These are phyloP conservation scores for Hanseniaspora taiwanica DNA, from an alignment of 805 yeast genomes.

Conservation along the genomic window DNA sequence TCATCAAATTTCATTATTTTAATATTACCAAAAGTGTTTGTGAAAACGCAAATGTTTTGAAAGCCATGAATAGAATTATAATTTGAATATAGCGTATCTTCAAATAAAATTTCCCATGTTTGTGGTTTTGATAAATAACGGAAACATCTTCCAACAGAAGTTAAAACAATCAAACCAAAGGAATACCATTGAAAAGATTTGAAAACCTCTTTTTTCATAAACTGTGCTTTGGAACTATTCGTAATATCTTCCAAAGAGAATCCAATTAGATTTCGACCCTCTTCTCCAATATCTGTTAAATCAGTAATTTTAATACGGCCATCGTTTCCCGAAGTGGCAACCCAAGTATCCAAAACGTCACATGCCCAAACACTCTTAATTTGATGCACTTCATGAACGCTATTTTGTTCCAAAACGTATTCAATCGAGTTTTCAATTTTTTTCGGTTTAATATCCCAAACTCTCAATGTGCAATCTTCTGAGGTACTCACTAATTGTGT, in stretches of 20 bases:
- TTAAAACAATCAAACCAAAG: slow-evolving; percentile 35
- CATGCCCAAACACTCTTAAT: slow-evolving; percentile 87
- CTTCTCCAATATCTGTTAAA: slow-evolving; percentile 24
- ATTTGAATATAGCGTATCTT: slow-evolving; percentile 21
- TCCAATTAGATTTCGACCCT: slow-evolving; percentile 1
- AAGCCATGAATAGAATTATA: slow-evolving; percentile 33
- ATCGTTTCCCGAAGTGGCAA: slow-evolving; percentile 84
- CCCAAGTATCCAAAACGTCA: slow-evolving; percentile 33
- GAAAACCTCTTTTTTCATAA: slow-evolving; percentile 39
- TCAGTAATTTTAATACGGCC: slow-evolving; percentile 64
- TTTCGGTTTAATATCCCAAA: slow-evolving; percentile 48
- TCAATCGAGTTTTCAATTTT: slow-evolving; percentile 6
- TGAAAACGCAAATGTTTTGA: slow-evolving; percentile 21
- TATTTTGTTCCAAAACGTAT: slow-evolving; percentile 15
- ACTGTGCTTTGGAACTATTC: slow-evolving; percentile 12
- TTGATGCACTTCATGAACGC: slow-evolving; percentile 52
- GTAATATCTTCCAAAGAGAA: slow-evolving; percentile 26
- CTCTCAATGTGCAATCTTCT: slow-evolving; percentile 76
- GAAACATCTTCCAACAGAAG: slow-evolving; percentile 47
- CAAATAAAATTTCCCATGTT: slow-evolving; percentile 20
- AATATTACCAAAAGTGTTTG: slow-evolving; percentile 30
- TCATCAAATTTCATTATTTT: slow-evolving; percentile 30
- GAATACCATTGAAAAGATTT: slow-evolving; percentile 44
- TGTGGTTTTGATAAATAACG: slow-evolving; percentile 8
- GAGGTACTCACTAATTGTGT: slow-evolving; percentile 48